These are phyloP conservation scores for Taiozyma onychis DNA, from an alignment of 1,139 yeast species.

Conservation along the genomic window DNA sequence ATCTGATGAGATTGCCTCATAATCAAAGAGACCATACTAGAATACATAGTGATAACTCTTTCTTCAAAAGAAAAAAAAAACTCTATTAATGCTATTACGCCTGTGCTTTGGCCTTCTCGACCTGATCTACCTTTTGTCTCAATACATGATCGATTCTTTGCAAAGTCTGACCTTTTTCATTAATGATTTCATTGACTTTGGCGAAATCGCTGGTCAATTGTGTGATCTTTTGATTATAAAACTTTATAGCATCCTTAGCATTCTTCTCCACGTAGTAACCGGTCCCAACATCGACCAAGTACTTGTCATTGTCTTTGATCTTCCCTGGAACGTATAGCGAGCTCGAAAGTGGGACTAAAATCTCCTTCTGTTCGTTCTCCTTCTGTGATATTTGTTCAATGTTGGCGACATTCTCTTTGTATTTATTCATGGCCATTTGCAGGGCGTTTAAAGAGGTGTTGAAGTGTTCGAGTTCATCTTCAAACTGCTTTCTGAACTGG, in stretches of 20 bases:
- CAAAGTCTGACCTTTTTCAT: conserved; percentile 47
- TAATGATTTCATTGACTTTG: conserved; percentile 69
- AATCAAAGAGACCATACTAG: no score
- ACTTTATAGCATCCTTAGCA: conserved; percentile 60
- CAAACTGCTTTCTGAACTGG: conserved; percentile 79
- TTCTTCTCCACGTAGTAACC: conserved; percentile 88
- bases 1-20: no score
- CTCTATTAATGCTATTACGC: not conserved
- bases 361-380: conserved; percentile 39
- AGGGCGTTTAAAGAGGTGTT: conserved; percentile 81
- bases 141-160: conserved; percentile 50
- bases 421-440: conserved; percentile 76
- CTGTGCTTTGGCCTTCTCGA: conserved; percentile 4
- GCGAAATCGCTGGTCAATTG: conserved; percentile 70
- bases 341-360: conserved; percentile 83
- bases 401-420: conserved; percentile 73
- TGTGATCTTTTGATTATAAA: conserved; percentile 67
- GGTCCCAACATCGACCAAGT: conserved; percentile 92
- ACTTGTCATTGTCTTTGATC: conserved; percentile 54
- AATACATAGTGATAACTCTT: not conserved
- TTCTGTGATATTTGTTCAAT: conserved; percentile 51
- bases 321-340: conserved; percentile 88
- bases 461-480: conserved; percentile 81
- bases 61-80: not conserved
- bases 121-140: conserved; percentile 29